Evolutionary conservation across 495 filamentous ascomycete genomes (phyloP).

Genomic region (Neurospora sp.): DNA sequence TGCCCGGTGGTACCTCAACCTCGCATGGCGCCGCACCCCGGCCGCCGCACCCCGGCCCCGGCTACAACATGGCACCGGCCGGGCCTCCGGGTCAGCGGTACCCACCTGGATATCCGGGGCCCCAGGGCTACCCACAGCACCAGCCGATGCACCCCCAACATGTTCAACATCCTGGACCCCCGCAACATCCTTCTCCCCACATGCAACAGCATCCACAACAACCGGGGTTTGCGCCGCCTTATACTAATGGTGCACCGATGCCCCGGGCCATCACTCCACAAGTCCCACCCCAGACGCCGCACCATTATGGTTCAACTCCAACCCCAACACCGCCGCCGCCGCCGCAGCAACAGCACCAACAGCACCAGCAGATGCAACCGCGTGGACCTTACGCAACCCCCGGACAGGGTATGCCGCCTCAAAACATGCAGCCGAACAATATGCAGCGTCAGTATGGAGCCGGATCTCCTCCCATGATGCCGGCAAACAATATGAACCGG

Average conservation of each 20-base stretch:
- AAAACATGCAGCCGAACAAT: constrained; percentile 8
- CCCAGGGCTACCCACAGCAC: constrained; percentile 14
- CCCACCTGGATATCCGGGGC: constrained; percentile 12
- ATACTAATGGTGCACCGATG: constrained; percentile 24
- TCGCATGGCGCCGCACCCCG: no score
- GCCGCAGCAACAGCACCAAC: constrained; percentile 16
- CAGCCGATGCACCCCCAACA: constrained; percentile 17
- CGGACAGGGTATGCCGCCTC: constrained; percentile 18
- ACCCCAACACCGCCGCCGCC: constrained; percentile 22
- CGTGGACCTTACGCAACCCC: constrained; percentile 15
- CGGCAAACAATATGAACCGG: constrained; percentile 17
- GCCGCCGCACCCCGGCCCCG: no score
- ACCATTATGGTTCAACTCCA: constrained; percentile 21
- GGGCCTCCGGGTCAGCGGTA: constrained; percentile 20
- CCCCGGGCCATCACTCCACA: constrained; percentile 26
- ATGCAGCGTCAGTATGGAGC: constrained; percentile 16
- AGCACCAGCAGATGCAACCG: constrained; percentile 18
- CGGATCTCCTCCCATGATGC: constrained; percentile 12
- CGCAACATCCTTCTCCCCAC: constrained; percentile 17
- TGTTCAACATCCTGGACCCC: constrained; percentile 16
- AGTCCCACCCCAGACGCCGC: constrained; percentile 12
- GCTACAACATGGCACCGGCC: constrained; percentile 19
- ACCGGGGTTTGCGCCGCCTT: constrained; percentile 14
- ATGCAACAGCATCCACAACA: constrained; percentile 10
- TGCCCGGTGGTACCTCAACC: no score